Conservation (phyloP, 164 flowering plant genomes). For the Annona cherimola region DNA sequence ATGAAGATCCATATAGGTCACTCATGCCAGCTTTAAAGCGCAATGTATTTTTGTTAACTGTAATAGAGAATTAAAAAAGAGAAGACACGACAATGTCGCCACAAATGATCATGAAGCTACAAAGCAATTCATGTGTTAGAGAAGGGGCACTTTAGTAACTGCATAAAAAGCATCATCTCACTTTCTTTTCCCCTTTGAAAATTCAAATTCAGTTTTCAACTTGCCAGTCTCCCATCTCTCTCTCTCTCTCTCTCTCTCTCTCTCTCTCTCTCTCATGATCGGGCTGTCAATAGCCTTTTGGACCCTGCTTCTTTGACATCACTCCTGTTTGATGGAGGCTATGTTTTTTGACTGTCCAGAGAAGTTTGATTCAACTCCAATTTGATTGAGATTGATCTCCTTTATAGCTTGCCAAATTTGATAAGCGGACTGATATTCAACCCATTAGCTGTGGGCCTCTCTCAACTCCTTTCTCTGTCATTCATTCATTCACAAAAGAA, state of each 20-base stretch:
- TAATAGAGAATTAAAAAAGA: not conserved
- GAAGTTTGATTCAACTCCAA: too few species aligned
- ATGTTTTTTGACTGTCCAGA: too few species aligned
- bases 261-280: constrained; percentile 20
- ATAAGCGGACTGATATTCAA: too few species aligned
- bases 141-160: constrained; percentile 1
- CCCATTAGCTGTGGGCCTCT: not conserved
- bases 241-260: constrained; percentile 16
- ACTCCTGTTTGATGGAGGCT: too few species aligned
- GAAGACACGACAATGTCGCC: constrained; percentile 2
- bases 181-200: constrained; percentile 1
- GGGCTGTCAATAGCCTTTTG: too few species aligned
- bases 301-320: too few species aligned
- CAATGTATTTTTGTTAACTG: not conserved
- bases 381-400: too few species aligned
- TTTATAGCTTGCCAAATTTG: too few species aligned
- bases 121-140: constrained; percentile 3
- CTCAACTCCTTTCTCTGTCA: constrained; percentile 19
- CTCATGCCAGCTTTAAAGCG: not conserved
- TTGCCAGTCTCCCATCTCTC: constrained; percentile 14
- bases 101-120: constrained; percentile 4
- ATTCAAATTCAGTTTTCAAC: constrained; percentile 20
- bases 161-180: constrained; percentile 5
- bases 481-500: constrained; percentile 24
- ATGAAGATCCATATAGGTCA: not conserved